Conservation (phyloP, 1,284 basidiomycete genomes). For the Rhodotorula glutinis region DNA sequence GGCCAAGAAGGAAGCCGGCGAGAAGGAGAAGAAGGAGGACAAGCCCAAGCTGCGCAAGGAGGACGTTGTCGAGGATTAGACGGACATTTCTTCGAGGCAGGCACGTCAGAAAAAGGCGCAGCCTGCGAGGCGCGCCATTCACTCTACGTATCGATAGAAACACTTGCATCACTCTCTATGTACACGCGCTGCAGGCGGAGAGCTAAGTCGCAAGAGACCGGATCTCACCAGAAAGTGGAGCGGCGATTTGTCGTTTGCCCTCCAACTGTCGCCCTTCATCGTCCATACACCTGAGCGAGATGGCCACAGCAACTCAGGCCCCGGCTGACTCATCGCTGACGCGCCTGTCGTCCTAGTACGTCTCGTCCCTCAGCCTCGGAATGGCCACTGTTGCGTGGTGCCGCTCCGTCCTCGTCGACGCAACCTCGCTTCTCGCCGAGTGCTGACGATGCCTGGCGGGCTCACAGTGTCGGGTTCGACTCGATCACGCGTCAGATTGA, state of each 20-base stretch:
- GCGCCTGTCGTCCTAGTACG: constrained; percentile 23
- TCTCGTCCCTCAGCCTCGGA: neutral
- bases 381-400: too few species aligned
- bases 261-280: too few species aligned
- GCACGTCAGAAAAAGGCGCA: neutral
- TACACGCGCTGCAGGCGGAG: too few species aligned
- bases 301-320: constrained; percentile 12
- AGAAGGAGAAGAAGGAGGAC: constrained; percentile 60
- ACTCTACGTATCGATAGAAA: neutral
- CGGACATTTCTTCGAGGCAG: neutral
- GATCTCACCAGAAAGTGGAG: too few species aligned
- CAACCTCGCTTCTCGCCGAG: neutral
- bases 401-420: neutral
- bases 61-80: constrained; percentile 73
- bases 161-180: too few species aligned
- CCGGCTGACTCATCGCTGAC: constrained; percentile 5
- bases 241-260: neutral
- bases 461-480: constrained; percentile 38
- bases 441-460: neutral
- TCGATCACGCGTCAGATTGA: constrained; percentile 89
- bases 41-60: constrained; percentile 75
- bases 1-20: constrained; percentile 48
- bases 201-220: too few species aligned
- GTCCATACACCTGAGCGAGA: neutral
- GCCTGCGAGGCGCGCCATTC: too few species aligned